Conservation (phyloP, 2,329 filamentous ascomycete species). For the Diplodia intermedia region DNA sequence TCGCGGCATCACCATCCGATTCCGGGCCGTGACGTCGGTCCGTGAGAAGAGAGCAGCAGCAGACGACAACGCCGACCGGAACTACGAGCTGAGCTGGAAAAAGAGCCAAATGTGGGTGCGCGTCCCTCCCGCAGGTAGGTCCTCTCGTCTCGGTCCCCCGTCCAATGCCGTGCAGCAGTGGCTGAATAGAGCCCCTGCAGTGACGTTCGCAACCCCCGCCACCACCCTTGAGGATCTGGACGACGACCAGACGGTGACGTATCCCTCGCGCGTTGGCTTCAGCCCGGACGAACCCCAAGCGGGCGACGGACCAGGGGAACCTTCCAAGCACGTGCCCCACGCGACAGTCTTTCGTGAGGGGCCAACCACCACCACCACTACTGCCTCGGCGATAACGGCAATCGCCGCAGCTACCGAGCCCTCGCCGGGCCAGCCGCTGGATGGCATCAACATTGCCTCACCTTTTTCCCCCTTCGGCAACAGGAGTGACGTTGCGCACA, state of each 20-base stretch:
- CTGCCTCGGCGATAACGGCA: not conserved
- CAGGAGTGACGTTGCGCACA: not conserved
- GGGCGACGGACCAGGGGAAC: not conserved
- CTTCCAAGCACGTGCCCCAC: not conserved
- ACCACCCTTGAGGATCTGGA: slow-evolving; percentile 25
- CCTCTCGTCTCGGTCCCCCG: too few species aligned
- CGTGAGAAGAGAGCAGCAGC: slow-evolving; percentile 23
- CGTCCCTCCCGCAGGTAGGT: slow-evolving; percentile 18
- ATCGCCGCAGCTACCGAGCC: not conserved
- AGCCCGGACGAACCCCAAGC: slow-evolving; percentile 2
- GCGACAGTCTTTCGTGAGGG: not conserved
- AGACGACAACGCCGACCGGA: not conserved
- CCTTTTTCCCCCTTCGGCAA: not conserved
- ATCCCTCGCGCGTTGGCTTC: not conserved
- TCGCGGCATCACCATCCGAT: slow-evolving; percentile 28
- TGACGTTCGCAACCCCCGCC: slow-evolving; percentile 23
- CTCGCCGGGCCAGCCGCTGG: not conserved
- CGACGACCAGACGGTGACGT: slow-evolving; percentile 11
- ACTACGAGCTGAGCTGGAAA: slow-evolving; percentile 12
- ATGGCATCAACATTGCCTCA: not conserved
- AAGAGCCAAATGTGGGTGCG: slow-evolving; percentile 22
- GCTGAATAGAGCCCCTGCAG: not conserved
- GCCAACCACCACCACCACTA: not conserved
- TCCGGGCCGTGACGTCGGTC: slow-evolving; percentile 28
- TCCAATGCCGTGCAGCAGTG: not conserved